Percentiles rank a stretch among this genome's conserved stretches.
These are phyloP conservation scores for Penicillium sp. DNA, from an alignment of 2,329 filamentous ascomycete species.

Conservation along the genomic window DNA sequence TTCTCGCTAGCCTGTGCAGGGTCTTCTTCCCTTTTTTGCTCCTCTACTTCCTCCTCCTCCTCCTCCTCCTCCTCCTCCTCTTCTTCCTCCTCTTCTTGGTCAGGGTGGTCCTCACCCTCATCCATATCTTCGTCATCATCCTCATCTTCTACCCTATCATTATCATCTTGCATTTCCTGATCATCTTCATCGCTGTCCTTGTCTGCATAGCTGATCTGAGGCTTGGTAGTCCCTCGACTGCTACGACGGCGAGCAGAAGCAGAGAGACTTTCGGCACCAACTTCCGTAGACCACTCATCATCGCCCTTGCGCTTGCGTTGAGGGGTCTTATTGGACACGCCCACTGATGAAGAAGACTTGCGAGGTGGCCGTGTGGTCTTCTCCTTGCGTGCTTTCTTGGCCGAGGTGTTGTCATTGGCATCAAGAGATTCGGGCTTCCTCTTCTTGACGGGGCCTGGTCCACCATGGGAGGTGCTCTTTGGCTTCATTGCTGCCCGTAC, in stretches of 20 bases:
- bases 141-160: slow-evolving; percentile 25
- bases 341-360: slow-evolving; percentile 33
- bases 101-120: slow-evolving; percentile 14
- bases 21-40: slow-evolving; percentile 9
- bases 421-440: slow-evolving; percentile 41
- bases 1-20: slow-evolving; percentile 18
- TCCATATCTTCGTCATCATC: slow-evolving; percentile 31
- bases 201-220: slow-evolving; percentile 45
- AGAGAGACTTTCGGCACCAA: slow-evolving; percentile 37
- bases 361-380: slow-evolving; percentile 28
- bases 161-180: slow-evolving; percentile 39
- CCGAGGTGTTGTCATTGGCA: slow-evolving; percentile 23
- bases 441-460: slow-evolving; percentile 35
- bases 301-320: slow-evolving; percentile 41
- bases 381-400: slow-evolving; percentile 36
- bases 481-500: slow-evolving; percentile 69
- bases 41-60: slow-evolving; percentile 12
- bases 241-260: slow-evolving; percentile 40
- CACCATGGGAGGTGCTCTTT: slow-evolving; percentile 40
- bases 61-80: slow-evolving; percentile 16
- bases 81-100: slow-evolving; percentile 29
- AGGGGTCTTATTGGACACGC: slow-evolving; percentile 28
- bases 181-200: slow-evolving; percentile 47
- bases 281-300: slow-evolving; percentile 44
- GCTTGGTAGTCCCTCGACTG: slow-evolving; percentile 35